phyloP scores from a whole-genome alignment of 2,329 filamentous ascomycete genomes.

The Drechslera avenae region DNA sequence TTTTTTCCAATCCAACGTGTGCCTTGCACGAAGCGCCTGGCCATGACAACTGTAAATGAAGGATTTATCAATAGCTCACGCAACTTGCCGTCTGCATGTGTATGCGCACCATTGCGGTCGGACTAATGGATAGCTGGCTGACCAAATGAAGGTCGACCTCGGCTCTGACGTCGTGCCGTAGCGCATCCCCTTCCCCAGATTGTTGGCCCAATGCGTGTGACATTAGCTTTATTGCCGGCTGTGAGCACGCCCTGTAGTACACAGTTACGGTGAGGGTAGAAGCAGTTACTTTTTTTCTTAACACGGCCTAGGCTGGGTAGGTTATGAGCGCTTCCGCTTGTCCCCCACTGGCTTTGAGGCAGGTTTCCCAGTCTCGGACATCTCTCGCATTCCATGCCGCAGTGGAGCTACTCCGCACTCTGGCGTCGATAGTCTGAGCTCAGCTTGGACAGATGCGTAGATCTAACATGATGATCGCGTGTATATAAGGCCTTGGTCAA shows the following conservation, averaged over 20 bases:
- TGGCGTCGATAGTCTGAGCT: conserved; percentile 17
- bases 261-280: too few relatives aligned
- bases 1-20: conserved; percentile 33
- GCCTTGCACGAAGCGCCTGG: conserved; percentile 2
- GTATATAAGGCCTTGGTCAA: conserved; percentile 3
- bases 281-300: too few relatives aligned
- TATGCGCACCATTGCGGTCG: conserved; percentile 6
- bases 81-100: background rate
- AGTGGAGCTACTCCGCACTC: conserved; percentile 25
- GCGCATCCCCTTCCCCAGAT: conserved; percentile 27
- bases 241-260: background rate
- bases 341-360: too few relatives aligned
- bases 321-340: too few relatives aligned
- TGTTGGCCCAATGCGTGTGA: conserved; percentile 15
- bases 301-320: too few relatives aligned
- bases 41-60: background rate
- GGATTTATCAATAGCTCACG: background rate
- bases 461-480: conserved; percentile 6
- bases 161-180: conserved; percentile 30
- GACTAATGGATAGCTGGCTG: conserved; percentile 12
- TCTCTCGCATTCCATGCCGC: conserved; percentile 5
- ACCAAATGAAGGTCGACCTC: conserved; percentile 35
- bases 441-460: conserved; percentile 9
- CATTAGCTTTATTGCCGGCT: conserved; percentile 2
- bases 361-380: background rate